These are phyloP conservation scores for Aleurites moluccanus DNA, from an alignment of 441 rosid species.

Conservation along the genomic window DNA sequence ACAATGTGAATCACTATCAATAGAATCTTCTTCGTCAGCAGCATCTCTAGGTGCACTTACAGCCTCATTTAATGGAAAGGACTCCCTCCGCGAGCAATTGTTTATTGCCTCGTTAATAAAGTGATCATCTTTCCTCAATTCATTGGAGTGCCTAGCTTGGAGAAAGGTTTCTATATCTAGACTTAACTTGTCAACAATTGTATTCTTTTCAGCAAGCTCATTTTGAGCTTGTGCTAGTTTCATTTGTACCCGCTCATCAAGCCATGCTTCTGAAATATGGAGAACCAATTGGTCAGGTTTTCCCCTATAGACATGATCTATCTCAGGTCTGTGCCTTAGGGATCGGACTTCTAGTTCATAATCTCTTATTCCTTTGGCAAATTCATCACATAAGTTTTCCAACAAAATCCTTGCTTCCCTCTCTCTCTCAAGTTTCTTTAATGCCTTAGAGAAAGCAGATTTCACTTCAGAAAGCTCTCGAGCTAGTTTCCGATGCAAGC, in stretches of 20 bases:
- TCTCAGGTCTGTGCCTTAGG: slow-evolving; percentile 47
- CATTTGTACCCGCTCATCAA: slow-evolving; percentile 88
- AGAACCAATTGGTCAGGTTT: slow-evolving; percentile 64
- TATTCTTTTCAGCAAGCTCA: slow-evolving; percentile 33
- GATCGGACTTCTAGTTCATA: slow-evolving; percentile 73
- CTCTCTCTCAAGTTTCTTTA: slow-evolving; percentile 61
- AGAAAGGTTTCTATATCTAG: slow-evolving; percentile 75
- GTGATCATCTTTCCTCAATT: slow-evolving; percentile 26
- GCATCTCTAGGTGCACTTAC: slow-evolving; percentile 57
- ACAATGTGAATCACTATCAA: slow-evolving; percentile 55
- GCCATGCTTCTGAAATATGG: slow-evolving; percentile 93
- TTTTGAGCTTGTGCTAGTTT: slow-evolving; percentile 50
- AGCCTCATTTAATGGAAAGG: slow-evolving; percentile 59
- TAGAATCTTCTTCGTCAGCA: slow-evolving; percentile 59
- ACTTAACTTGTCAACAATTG: slow-evolving; percentile 58
- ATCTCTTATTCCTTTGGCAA: slow-evolving; percentile 76
- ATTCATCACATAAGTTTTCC: slow-evolving; percentile 88
- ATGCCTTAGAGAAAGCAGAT: slow-evolving; percentile 44
- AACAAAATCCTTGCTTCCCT: slow-evolving; percentile 54
- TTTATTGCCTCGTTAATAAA: slow-evolving; percentile 37
- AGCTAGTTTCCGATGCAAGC: slow-evolving; percentile 71
- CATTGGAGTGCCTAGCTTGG: slow-evolving; percentile 45
- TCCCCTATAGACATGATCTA: slow-evolving; percentile 47
- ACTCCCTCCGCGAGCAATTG: slow-evolving; percentile 54
- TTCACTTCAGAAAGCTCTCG: slow-evolving; percentile 67